Conservation (phyloP, 345 rosid genomes). For the Laguncularia racemosa region DNA sequence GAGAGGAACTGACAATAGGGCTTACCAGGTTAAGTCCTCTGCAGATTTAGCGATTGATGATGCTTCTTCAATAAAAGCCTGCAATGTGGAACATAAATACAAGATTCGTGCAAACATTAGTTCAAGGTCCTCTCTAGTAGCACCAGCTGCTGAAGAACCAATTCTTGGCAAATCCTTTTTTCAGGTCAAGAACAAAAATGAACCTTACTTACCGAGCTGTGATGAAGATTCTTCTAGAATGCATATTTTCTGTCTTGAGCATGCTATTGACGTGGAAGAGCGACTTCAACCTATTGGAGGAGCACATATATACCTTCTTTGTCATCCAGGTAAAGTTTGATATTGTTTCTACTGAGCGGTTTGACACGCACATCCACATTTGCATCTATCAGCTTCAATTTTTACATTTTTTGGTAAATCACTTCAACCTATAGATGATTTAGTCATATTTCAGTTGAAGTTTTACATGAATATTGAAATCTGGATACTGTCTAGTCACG, state of each 20-base stretch:
- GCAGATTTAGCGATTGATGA: constrained; percentile 24
- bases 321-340: constrained; percentile 70
- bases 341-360: not conserved
- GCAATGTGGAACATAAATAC: constrained; percentile 21
- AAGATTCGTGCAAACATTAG: constrained; percentile 14
- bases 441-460: too few species aligned
- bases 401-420: too few species aligned
- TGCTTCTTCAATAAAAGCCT: constrained; percentile 20
- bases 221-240: constrained; percentile 73
- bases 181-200: constrained; percentile 21
- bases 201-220: constrained; percentile 34
- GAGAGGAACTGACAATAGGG: constrained; percentile 17
- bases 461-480: too few species aligned
- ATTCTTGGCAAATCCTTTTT: constrained; percentile 19
- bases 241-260: constrained; percentile 97
- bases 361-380: constrained; percentile 3
- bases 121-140: constrained; percentile 20
- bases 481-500: too few species aligned
- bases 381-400: not conserved
- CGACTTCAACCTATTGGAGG: constrained; percentile 79
- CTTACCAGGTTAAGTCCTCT: constrained; percentile 20
- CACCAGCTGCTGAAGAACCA: constrained; percentile 25
- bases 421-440: too few species aligned
- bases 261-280: constrained; percentile 87
- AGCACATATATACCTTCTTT: constrained; percentile 61